Conservation (phyloP, 2,329 filamentous ascomycete genomes). For the Pestalotiopsis sp. region DNA sequence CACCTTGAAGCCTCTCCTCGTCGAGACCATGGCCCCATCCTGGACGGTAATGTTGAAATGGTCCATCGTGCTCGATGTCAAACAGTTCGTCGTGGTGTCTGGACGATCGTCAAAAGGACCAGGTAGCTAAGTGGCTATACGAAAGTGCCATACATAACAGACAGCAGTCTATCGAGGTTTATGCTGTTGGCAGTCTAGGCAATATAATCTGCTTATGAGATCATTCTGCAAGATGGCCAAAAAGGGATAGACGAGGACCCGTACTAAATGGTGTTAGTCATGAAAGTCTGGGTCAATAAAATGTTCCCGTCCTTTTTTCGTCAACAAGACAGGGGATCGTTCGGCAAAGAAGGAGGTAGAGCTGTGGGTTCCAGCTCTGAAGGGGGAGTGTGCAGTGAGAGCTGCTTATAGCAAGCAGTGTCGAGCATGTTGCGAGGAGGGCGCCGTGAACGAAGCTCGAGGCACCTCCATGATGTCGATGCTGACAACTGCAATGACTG, state of each 20-base stretch:
- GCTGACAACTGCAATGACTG: not conserved
- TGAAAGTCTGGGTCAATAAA: not conserved
- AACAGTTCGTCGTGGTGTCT: not conserved
- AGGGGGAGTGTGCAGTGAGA: not conserved
- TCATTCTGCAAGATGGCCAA: not conserved
- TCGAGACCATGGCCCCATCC: slow-evolving; percentile 37
- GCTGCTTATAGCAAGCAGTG: not conserved
- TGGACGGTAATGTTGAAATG: slow-evolving; percentile 38
- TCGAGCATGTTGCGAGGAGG: not conserved
- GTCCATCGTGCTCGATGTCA: slow-evolving; percentile 30
- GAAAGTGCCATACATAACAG: not conserved
- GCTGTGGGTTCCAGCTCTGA: not conserved
- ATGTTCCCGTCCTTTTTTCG: not conserved
- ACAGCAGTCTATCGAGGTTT: not conserved
- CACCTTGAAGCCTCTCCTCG: slow-evolving; percentile 38
- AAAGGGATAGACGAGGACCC: not conserved
- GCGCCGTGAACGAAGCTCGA: not conserved
- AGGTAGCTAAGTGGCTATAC: not conserved
- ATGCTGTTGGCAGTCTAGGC: not conserved
- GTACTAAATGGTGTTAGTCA: not conserved
- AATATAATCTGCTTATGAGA: not conserved
- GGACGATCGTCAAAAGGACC: not conserved
- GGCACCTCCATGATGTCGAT: not conserved
- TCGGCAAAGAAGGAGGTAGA: not conserved
- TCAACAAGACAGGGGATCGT: not conserved